Base-by-base conservation (phyloP, 768 basidiomycete species). In the Pisolithus orientalis region DNA sequence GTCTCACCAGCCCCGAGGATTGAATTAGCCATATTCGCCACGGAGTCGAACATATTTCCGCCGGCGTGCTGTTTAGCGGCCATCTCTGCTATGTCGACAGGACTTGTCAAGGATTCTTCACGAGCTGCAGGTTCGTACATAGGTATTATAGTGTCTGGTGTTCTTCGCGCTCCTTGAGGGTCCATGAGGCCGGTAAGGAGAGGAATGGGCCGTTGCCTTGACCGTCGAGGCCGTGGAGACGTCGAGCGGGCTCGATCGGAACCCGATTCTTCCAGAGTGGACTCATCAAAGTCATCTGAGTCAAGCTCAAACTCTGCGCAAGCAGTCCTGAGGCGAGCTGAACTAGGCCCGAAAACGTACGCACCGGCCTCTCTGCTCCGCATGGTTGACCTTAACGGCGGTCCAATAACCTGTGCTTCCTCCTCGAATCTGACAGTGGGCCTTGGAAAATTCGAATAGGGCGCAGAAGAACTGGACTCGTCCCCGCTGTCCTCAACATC, bases 11-110 rank as follows among this genome's bases (percentile, higher is more conserved):
- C 94, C 40, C 94, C 94, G 13, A 97, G 72, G 32, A 98, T 96
- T 2, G 90, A 93, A 65, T 98, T 97, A 21, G 92, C 89, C 95
- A 96, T 96, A 65, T 94, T 90, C 21, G 90, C 87, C 53, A 90
- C 77, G 7, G 89, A 91, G 62, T 90, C 84, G 1, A 91, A 9
- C 73, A 93, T 69, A 0, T 84, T 83, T 21, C 90, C 89, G 43
- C 90, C 87, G 0, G 83, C 79, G 38, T 70, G 75, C 43, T 75
- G 73, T 65, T 86, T 86, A 21, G 78, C 75, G 40, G 84, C 81
- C 29, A 94, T 69, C 55, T 85, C 84, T 52, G 94, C 80, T 62
- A 94, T 66, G 71, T 93, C 76, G 7, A 62, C 40, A 43, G 59
- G 43, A 39, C 25, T 24, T 28, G 43, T 17, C n/a, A 51, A 38